Base-by-base conservation (phyloP, 2,329 filamentous ascomycete genomes). In the Proliferodiscus dingleyae region DNA sequence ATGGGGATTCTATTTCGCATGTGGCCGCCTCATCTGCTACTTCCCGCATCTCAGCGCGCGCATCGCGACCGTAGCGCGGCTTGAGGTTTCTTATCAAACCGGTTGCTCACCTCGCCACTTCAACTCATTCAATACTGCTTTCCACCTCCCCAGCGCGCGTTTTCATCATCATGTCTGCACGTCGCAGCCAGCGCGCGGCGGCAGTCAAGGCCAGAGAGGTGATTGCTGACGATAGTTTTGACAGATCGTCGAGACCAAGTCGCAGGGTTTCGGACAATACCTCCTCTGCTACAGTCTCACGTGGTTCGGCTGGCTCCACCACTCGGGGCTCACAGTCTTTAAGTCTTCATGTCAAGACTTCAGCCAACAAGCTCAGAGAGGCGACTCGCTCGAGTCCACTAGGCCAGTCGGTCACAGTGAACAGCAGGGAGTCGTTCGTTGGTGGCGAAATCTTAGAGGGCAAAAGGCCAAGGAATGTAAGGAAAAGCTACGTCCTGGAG, bases 401-500 rank as follows among this genome's bases (percentile, higher is more conserved):
- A 16, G 48, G 49, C 11, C 48, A 47, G 8, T 43, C 56, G 11
- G 42, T 51, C 18, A 36, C 47, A 5, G 47, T 51, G 3, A 55
- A 46, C 21, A 52, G 47, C 15, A 53, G 57, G 11, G 56, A 61
- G 41, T 46, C 46, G 4, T 60, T 64, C 47, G 38, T 51, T 8
- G 59, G 58, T 3, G 58, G 59, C 15, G 52, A 63, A 33, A 64
- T 64, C 33, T 34, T 64, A 2, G 58, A 61, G 38, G 61, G 60
- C 1, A 62, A 59, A 41, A 52, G 62, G 49, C 43, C 54, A 4
- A 58, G 62, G 39, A 59, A 61, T 44, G 57, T 62, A 5, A 59
- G 55, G 37, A 65, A 64, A 45, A 64, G 57, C 43, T 65, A 65
- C 47, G 73, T 77, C 49, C 63, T 75, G 28, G 69, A 74, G 15